Evolutionary conservation across 371 early-diverging fungal species (phyloP).

Genomic region (Smittium culicis): DNA sequence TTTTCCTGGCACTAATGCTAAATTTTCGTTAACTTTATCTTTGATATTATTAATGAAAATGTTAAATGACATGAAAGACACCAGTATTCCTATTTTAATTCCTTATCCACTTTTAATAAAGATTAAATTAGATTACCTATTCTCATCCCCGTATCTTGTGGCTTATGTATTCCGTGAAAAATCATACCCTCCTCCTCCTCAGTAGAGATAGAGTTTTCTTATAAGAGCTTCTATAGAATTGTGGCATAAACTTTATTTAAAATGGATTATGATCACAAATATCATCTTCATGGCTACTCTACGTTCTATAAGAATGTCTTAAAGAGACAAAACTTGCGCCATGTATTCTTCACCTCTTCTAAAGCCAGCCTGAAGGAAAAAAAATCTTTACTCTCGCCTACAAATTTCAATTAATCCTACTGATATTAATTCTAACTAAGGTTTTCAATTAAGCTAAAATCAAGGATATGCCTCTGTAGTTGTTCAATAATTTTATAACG

Average conservation of each 20-base stretch:
- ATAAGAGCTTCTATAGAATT: not conserved
- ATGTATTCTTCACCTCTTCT: not conserved
- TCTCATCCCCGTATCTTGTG: not conserved
- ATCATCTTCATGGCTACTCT: not conserved
- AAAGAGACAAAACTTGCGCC: not conserved
- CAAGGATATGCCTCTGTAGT: not conserved
- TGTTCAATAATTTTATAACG: not conserved
- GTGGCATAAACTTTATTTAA: not conserved
- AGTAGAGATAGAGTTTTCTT: not conserved
- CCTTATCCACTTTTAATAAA: not conserved
- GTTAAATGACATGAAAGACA: slow-evolving; percentile 2
- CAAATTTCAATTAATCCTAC: not conserved
- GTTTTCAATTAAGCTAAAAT: not conserved
- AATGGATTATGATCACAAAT: not conserved
- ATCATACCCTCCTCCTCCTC: not conserved
- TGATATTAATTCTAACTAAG: not conserved
- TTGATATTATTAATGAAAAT: not conserved
- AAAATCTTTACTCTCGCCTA: not conserved
- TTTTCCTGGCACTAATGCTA: not conserved
- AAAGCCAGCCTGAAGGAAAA: slow-evolving; percentile 1
- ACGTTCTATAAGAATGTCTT: not conserved
- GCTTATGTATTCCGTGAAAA: not conserved
- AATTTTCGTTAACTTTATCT: not conserved
- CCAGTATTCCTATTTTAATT: not conserved
- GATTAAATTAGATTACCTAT: not conserved